Percentiles rank a stretch among this genome's conserved stretches.
These are phyloP conservation scores for Cytospora chrysosperma DNA, from an alignment of 2,329 filamentous ascomycete genomes.

Conservation along the genomic window DNA sequence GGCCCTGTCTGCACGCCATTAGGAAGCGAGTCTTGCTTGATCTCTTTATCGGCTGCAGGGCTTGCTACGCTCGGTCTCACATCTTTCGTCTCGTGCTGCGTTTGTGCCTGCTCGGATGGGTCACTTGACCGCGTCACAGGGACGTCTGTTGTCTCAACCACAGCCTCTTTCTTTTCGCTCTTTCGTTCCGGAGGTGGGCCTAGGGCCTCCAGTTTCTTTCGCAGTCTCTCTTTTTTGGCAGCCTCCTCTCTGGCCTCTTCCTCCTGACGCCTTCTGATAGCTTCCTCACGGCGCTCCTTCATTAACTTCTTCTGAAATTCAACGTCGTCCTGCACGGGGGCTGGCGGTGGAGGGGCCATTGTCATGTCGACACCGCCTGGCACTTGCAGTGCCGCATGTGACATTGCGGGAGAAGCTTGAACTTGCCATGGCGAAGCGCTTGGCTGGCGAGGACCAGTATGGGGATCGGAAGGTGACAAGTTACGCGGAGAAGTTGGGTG, in stretches of 20 bases:
- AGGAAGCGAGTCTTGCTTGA: conserved; percentile 21
- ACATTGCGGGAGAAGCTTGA: conserved; percentile 44
- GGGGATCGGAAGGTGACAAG: conserved; percentile 38
- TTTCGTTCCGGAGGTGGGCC: conserved; percentile 63
- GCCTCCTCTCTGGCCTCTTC: conserved; percentile 71
- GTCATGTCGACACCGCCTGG: conserved; percentile 32
- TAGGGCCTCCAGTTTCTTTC: conserved; percentile 69
- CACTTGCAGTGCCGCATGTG: conserved; percentile 40
- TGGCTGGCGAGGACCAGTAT: conserved; percentile 32
- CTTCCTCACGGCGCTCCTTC: conserved; percentile 67
- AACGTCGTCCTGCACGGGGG: conserved; percentile 51
- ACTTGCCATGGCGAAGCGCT: conserved; percentile 41
- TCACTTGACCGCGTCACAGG: conserved; percentile 34
- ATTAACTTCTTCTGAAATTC: conserved; percentile 70
- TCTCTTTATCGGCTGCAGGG: conserved; percentile 15
- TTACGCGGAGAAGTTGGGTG: conserved; percentile 49
- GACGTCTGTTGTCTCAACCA: conserved; percentile 39
- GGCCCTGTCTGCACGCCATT: conserved; percentile 25
- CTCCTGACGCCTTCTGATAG: conserved; percentile 65
- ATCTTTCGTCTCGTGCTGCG: conserved; percentile 19
- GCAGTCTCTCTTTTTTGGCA: conserved; percentile 68
- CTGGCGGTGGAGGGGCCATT: conserved; percentile 30
- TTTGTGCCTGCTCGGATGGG: conserved; percentile 1
- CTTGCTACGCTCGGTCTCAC: conserved; percentile 28
- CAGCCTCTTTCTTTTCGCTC: conserved; percentile 53